Evolutionary conservation across 257 asterid genomes (phyloP).

Genomic region (Plantago ovata): DNA sequence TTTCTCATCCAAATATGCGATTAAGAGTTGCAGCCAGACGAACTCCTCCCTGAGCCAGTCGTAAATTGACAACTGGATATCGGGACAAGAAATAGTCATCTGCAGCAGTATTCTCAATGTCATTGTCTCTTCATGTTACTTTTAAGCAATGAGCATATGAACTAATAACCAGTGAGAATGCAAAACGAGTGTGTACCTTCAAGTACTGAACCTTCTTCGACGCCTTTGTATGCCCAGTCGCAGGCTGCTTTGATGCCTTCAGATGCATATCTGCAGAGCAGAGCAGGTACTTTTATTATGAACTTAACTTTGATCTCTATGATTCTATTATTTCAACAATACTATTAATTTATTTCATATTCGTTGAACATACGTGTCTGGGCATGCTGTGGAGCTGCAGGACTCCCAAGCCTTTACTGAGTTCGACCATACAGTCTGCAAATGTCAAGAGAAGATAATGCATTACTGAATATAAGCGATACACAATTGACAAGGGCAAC

Average conservation of each 20-base stretch:
- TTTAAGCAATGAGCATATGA: not conserved
- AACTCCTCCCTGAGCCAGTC: conserved; percentile 89
- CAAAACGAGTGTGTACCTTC: conserved; percentile 39
- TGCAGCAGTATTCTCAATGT: conserved; percentile 26
- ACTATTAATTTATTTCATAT: not conserved
- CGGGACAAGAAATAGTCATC: conserved; percentile 70
- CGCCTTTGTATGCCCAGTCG: conserved; percentile 79
- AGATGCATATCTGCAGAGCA: conserved; percentile 56
- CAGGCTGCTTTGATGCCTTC: conserved; percentile 91
- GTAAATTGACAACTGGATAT: conserved; percentile 49
- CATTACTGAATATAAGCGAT: not conserved
- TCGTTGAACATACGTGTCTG: conserved; percentile 49
- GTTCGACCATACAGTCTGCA: conserved; percentile 67
- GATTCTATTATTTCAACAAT: too few relatives aligned
- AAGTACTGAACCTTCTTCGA: conserved; percentile 49
- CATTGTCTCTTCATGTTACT: not conserved
- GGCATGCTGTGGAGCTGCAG: conserved; percentile 63
- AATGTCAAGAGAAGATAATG: not conserved
- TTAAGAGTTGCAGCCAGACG: conserved; percentile 84
- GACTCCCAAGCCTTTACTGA: conserved; percentile 69
- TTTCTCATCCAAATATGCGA: conserved; percentile 56
- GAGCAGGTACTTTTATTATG: not conserved
- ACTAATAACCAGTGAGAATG: not conserved
- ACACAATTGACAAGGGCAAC: too few relatives aligned
- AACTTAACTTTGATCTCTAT: not conserved